phyloP scores from a whole-genome alignment of 2,329 filamentous ascomycete genomes.

The Colletotrichum caudatum region DNA sequence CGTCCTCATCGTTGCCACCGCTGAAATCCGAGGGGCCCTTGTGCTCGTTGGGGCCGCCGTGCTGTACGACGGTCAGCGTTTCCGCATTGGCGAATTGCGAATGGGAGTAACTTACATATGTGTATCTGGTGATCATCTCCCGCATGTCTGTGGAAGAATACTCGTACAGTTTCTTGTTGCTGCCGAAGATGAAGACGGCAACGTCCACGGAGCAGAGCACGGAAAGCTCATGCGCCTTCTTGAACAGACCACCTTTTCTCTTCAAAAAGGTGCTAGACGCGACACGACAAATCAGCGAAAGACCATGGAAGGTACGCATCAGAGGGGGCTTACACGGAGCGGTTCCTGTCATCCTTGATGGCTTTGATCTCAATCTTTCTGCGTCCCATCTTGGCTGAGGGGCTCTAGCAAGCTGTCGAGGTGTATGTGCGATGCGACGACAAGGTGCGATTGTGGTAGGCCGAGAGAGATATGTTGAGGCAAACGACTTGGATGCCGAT shows the following conservation, averaged over 20 bases:
- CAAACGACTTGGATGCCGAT: conserved; percentile 23
- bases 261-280: conserved; percentile 89
- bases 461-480: conserved; percentile 23
- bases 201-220: conserved; percentile 99
- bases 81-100: conserved; percentile 1
- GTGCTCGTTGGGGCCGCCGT: conserved; percentile 93
- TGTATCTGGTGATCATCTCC: conserved; percentile 87
- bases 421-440: conserved; percentile 1
- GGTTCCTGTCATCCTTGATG: conserved; percentile 98
- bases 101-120: conserved; percentile 77
- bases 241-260: conserved; percentile 98
- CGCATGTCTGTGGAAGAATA: conserved; percentile 96
- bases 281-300: conserved; percentile 34
- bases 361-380: conserved; percentile 99
- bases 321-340: conserved; percentile 84
- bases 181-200: conserved; percentile 97
- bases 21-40: conserved; percentile 95
- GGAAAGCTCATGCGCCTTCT: conserved; percentile 98
- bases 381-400: conserved; percentile 79
- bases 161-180: conserved; percentile 99
- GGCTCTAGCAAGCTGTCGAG: conserved; percentile 17
- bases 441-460: conserved; percentile 9
- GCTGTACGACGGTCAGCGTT: conserved; percentile 64
- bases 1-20: conserved; percentile 87
- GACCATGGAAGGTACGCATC: neutral